Base-by-base conservation (phyloP, 164 flowering plant species). In the Cinnamomum micranthum region DNA sequence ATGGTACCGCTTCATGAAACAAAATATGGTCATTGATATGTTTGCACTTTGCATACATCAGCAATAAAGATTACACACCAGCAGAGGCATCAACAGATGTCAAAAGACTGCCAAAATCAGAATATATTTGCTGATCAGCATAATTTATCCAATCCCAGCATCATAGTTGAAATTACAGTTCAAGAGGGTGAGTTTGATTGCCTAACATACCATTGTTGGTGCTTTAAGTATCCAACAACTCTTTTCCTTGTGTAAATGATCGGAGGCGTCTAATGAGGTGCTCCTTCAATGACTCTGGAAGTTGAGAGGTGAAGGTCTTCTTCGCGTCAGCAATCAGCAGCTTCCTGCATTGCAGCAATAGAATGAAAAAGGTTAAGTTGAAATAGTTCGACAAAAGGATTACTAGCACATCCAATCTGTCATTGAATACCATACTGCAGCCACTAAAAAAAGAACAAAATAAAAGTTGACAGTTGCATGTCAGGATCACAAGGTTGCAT, bases 241-340 rank as follows among this genome's bases (percentile, higher is more conserved):
- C 59, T 68, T 82, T 81, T 64, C 76, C 85, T 68, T 82, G 50
- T 81, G 86, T 82, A 79, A 87, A 81, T 68, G 82, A 77, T 76
- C 59, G 80, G 47, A 91, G 87, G 4, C 78, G 86, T 70, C 77
- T 83, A 65, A 94, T 76, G 50, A 94, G 86, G 27, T 80, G 80
- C 75, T 72, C 86, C 83, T 91, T 94, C 85, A 94, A 73, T 47
- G 90, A 84, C 68, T 88, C 87, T 0, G 98, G 98, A 62, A 94
- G 79, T 81, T 86, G 87, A 28, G 94, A 74, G 65, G 82, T 62
- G 70, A 86, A 91, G 27, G 74, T 69, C 70, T 73, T 24, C 83
- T 84, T 88, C 31, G 93, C 92, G 66, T 88, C 94, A 7, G 78
- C 75, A 68, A 91, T 89, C 83, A 94, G 75, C 77, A 50, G 52